Conservation (phyloP, 176 grass and related monocot species). For the Hordeum vulgare region MorexV3_pseudomolecules_assembly NC_058522.1:531220049-531220548, state of each 20-base stretch:
- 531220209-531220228: too few species aligned
- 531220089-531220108: neutral
- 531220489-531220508: neutral
- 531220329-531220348: too few species aligned
- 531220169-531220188: too few species aligned
- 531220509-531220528: too few species aligned
- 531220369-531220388: neutral
- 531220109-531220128: constrained; percentile 15
- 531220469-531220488: too few species aligned
- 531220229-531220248: too few species aligned
- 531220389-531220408: too few species aligned
- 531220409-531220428: neutral
- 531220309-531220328: too few species aligned
- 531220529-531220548: too few species aligned
- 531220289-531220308: too few species aligned
- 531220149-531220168: neutral
- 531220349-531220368: neutral
- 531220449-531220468: neutral
- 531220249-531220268: neutral
- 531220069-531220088: neutral
- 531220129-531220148: neutral
- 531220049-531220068: neutral
- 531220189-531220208: neutral
- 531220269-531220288: too few species aligned
- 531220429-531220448: neutral